These are phyloP conservation scores for Phytophthora sp. DNA, from an alignment of 352 stramenopile species.

Conservation along the genomic window DNA sequence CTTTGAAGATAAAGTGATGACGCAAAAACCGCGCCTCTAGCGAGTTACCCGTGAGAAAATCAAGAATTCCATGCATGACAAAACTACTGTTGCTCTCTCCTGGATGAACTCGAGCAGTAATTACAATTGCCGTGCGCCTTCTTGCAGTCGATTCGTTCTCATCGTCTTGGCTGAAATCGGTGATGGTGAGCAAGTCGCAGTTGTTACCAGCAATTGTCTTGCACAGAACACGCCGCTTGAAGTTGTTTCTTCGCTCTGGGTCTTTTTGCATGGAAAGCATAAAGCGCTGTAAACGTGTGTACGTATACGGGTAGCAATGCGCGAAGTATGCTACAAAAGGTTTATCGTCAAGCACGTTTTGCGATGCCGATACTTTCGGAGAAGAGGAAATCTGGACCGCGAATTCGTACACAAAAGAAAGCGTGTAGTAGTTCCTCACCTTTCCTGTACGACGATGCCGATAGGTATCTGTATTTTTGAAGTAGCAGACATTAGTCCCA, in stretches of 20 bases:
- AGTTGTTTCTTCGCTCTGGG: conserved; percentile 43
- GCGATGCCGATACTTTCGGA: neutral
- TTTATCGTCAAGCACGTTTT: conserved; percentile 19
- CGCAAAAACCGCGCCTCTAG: conserved; percentile 79
- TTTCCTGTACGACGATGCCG: conserved; percentile 57
- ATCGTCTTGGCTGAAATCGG: conserved; percentile 70
- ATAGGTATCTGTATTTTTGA: conserved; percentile 76
- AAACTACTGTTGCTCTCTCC: conserved; percentile 91
- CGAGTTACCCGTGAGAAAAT: conserved; percentile 81
- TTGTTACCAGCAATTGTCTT: conserved; percentile 86
- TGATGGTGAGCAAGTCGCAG: conserved; percentile 91
- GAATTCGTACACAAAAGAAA: conserved; percentile 84
- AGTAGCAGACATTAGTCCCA: conserved; percentile 85
- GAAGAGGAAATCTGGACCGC: conserved; percentile 4
- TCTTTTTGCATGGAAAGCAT: conserved; percentile 65
- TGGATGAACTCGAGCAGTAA: conserved; percentile 88
- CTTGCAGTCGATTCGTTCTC: conserved; percentile 26
- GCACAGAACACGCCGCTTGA: conserved; percentile 74
- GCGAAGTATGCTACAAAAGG: conserved; percentile 70
- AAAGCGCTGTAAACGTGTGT: conserved; percentile 68
- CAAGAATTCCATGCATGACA: conserved; percentile 90
- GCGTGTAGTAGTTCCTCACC: conserved; percentile 64
- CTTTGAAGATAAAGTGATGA: conserved; percentile 88
- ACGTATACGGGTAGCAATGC: conserved; percentile 89
- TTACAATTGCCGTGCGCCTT: conserved; percentile 65